Conservation (phyloP, 1,139 yeast genomes). For the Hanseniaspora gamundiae region DNA sequence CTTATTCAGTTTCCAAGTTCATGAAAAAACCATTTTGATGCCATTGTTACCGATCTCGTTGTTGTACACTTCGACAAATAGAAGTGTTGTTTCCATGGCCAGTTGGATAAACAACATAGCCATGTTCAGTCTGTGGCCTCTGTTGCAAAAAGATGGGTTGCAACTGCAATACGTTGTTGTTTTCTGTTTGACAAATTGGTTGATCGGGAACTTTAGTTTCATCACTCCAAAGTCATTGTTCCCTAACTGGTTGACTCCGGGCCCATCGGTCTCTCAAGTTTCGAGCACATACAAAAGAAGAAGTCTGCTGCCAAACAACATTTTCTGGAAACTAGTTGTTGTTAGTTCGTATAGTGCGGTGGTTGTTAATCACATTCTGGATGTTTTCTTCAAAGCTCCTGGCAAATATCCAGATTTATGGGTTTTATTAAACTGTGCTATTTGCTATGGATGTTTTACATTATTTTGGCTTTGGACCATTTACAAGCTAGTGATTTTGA, state of each 20-base stretch:
- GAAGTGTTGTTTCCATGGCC: slow-evolving; percentile 53
- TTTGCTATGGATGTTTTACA: slow-evolving; percentile 66
- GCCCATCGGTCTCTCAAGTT: slow-evolving; percentile 28
- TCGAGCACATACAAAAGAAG: slow-evolving; percentile 27
- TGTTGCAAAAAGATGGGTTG: slow-evolving; percentile 65
- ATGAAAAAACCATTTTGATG: slow-evolving; percentile 79
- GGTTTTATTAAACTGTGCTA: slow-evolving; percentile 61
- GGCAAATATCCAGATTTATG: slow-evolving; percentile 66
- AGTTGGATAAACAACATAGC: slow-evolving; percentile 85
- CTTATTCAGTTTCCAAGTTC: slow-evolving; percentile 89
- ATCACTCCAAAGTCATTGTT: slow-evolving; percentile 29
- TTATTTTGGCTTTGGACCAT: slow-evolving; percentile 72
- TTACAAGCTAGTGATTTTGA: slow-evolving; percentile 30
- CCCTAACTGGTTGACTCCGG: slow-evolving; percentile 32
- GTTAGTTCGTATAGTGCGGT: slow-evolving; percentile 47
- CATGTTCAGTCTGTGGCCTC: slow-evolving; percentile 77
- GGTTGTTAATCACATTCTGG: slow-evolving; percentile 41
- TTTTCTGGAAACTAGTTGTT: slow-evolving; percentile 47
- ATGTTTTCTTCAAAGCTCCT: slow-evolving; percentile 43
- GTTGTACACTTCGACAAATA: slow-evolving; percentile 45
- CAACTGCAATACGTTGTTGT: slow-evolving; percentile 57
- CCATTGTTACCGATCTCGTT: slow-evolving; percentile 80
- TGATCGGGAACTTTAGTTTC: slow-evolving; percentile 49
- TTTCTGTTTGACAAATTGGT: slow-evolving; percentile 66
- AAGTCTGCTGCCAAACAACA: slow-evolving; percentile 37